Conservation (phyloP, 257 asterid genomes). For the Solanum chaucha region DNA sequence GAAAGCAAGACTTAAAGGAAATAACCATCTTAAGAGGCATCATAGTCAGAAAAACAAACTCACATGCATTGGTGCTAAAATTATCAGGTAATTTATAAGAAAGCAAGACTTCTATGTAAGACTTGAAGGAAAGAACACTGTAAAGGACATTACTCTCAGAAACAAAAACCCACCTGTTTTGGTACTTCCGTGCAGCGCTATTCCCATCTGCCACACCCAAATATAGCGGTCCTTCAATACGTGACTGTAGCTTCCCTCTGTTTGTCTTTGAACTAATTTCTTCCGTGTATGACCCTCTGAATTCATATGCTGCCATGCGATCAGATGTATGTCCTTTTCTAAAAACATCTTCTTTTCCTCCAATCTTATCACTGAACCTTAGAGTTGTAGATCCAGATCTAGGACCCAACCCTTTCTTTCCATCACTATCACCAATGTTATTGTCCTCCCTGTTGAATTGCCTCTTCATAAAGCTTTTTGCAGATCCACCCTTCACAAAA, state of each 20-base stretch:
- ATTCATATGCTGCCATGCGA: slow-evolving; percentile 16
- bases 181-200: slow-evolving; percentile 19
- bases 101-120: background rate
- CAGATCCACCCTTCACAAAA: slow-evolving; percentile 9
- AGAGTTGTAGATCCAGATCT: slow-evolving; percentile 50
- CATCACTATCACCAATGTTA: slow-evolving; percentile 14
- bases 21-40: background rate
- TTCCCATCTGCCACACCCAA: slow-evolving; percentile 25
- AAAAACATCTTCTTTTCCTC: slow-evolving; percentile 18
- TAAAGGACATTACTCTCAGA: background rate
- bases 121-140: background rate
- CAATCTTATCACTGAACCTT: slow-evolving; percentile 18
- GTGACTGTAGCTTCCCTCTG: slow-evolving; percentile 40
- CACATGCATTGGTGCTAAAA: background rate
- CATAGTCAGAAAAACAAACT: background rate
- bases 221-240: slow-evolving; percentile 38
- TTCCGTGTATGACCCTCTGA: slow-evolving; percentile 17
- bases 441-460: slow-evolving; percentile 21
- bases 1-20: background rate
- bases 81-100: background rate
- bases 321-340: slow-evolving; percentile 24
- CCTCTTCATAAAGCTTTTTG: slow-evolving; percentile 20
- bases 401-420: slow-evolving; percentile 36
- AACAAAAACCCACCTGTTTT: slow-evolving; percentile 30
- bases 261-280: slow-evolving; percentile 29